Percentiles rank a stretch among this genome's conserved stretches.
These are phyloP conservation scores for Solanum acaule DNA, from an alignment of 257 asterid genomes.

Conservation along the genomic window DNA sequence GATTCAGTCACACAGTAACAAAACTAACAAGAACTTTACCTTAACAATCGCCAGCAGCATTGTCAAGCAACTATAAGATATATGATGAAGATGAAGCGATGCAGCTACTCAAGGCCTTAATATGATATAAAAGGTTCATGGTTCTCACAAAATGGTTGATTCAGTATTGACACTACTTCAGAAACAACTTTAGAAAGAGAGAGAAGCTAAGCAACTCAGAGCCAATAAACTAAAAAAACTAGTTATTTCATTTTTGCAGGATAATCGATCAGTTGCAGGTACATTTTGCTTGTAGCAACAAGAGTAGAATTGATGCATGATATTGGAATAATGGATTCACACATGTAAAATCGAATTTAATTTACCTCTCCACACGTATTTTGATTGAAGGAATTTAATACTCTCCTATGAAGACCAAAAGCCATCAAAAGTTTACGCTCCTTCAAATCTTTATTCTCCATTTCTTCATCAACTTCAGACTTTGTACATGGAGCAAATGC, in stretches of 20 bases:
- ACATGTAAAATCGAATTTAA: conserved; percentile 2
- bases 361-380: conserved; percentile 73
- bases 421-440: conserved; percentile 55
- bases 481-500: conserved; percentile 81
- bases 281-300: not conserved
- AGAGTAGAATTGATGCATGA: not conserved
- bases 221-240: not conserved
- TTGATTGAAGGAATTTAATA: conserved; percentile 45
- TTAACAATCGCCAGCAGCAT: conserved; percentile 93
- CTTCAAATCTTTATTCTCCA: conserved; percentile 18
- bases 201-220: not conserved
- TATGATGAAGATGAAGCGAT: conserved; percentile 88
- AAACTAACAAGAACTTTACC: conserved; percentile 55
- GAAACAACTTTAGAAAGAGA: not conserved
- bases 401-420: conserved; percentile 42
- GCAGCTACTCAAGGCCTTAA: conserved; percentile 98
- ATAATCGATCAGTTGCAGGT: not conserved
- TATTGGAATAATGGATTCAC: not conserved
- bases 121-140: conserved; percentile 88
- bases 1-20: no score
- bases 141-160: conserved; percentile 34
- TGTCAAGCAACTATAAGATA: conserved; percentile 93
- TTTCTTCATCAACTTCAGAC: conserved; percentile 44
- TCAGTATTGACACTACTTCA: not conserved
- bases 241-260: not conserved